phyloP scores from a whole-genome alignment of 129 eudicot genomes.

The Flaveria robusta region DNA sequence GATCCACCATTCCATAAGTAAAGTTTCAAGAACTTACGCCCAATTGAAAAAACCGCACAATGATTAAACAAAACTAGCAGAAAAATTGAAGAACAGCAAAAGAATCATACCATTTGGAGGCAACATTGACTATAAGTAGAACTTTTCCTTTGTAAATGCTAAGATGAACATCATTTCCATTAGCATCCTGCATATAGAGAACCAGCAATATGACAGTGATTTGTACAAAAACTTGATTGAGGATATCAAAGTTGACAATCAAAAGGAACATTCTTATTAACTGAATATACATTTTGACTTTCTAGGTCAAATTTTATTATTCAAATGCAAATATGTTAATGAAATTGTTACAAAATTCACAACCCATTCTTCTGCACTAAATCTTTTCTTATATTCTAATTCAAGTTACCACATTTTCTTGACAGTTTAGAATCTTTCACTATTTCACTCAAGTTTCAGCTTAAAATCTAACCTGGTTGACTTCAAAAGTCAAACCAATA shows the following conservation, averaged over 20 bases:
- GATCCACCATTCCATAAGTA: slow-evolving; percentile 16
- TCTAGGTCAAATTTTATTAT: neutral
- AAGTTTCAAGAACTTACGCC: neutral
- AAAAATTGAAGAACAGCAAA: neutral
- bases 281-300: slow-evolving; percentile 1
- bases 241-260: slow-evolving; percentile 9
- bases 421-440: neutral
- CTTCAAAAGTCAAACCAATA: slow-evolving; percentile 31
- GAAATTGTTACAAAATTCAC: neutral
- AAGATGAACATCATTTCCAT: slow-evolving; percentile 49
- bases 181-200: slow-evolving; percentile 43
- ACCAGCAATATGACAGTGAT: neutral
- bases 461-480: slow-evolving; percentile 16
- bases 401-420: neutral
- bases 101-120: slow-evolving; percentile 60
- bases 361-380: neutral
- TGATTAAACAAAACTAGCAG: neutral
- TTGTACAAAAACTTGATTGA: neutral
- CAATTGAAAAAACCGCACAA: neutral
- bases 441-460: neutral
- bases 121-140: slow-evolving; percentile 61
- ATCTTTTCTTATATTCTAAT: neutral
- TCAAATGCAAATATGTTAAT: slow-evolving; percentile 5
- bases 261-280: neutral
- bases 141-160: slow-evolving; percentile 61